Base-by-base conservation (phyloP, 2,329 filamentous ascomycete species). In the Aphanocladium album region DNA sequence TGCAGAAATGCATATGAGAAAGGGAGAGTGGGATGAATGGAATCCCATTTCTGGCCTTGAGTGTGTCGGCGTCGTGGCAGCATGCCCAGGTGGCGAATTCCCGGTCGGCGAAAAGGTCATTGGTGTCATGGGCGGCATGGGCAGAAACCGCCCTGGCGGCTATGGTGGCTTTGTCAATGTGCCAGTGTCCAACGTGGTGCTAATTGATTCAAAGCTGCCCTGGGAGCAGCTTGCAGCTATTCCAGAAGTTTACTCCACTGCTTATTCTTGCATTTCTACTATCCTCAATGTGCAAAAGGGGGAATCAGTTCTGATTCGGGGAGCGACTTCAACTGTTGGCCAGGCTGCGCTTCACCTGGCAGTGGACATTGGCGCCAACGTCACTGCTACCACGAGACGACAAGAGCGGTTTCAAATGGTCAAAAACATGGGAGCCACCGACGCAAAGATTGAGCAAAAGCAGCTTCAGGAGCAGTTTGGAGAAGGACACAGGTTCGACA, bases 1-100 rank as follows among this genome's bases (percentile, higher is more conserved):
- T 61, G 77, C 76, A 9, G 76, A 79, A 64, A 76, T 77, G 71
- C 74, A 78, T 64, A 78, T 79, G 76, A 73, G 76, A 23, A 71
- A 69, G 46, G 76, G 76, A 14, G 75, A 76, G 63, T 76, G 73
- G 74, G 71, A 69, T 57, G 74, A 75, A 60, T 72, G 65, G 62
- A 73, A 71, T 35, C 72, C 71, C 8, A 73, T 77, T 54, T 72
- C 65, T 25, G 75, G 75, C 21, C 66, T 77, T 27, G 75, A 77
- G 63, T 79, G 76, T 63, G 76, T 77, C 56, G 77, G 77, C n/a
- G 69, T 68, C 17, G 69, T 79, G 9, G 70, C 66, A 16, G 65
- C 65, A 23, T 76, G 72, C 62, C 75, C 73, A 1, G 68, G 66
- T 11, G 68, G 68, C 25, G 68, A 74, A 45, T 66, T 77, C 27